Evolutionary conservation across 1,139 yeast genomes (phyloP).

Genomic region (Meyerozyma elateridarum): DNA sequence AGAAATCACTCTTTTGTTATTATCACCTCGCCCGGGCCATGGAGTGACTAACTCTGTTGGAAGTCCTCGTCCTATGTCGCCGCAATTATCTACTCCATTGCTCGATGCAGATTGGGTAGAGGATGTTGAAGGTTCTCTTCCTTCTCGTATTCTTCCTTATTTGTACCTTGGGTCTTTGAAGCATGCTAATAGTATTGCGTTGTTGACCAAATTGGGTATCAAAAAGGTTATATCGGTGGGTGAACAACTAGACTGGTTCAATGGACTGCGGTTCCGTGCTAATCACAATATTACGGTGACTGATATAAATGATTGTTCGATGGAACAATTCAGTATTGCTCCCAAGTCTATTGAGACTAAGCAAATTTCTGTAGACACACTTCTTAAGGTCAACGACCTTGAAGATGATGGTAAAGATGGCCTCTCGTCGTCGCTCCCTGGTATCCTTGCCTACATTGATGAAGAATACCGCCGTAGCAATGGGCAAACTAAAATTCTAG

Average conservation of each 20-base stretch:
- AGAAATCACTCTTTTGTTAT: constrained; percentile 33
- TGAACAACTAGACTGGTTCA: constrained; percentile 65
- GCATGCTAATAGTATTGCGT: constrained; percentile 72
- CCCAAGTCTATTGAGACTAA: constrained; percentile 14
- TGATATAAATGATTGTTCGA: constrained; percentile 25
- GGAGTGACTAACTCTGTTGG: neutral
- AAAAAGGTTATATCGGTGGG: constrained; percentile 82
- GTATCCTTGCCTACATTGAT: constrained; percentile 33
- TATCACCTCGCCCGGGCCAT: constrained; percentile 13
- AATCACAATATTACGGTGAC: constrained; percentile 23
- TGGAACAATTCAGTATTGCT: constrained; percentile 27
- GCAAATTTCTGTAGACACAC: constrained; percentile 21
- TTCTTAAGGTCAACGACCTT: constrained; percentile 41
- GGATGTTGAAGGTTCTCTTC: constrained; percentile 57
- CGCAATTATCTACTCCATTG: constrained; percentile 4
- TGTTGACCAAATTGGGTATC: constrained; percentile 65
- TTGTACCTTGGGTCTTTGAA: constrained; percentile 78
- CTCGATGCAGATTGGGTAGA: constrained; percentile 31
- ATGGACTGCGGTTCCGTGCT: constrained; percentile 26
- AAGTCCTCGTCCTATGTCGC: neutral
- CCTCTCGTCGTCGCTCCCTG: constrained; percentile 31
- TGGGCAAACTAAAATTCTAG: constrained; percentile 33
- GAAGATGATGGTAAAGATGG: constrained; percentile 49
- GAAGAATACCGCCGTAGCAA: constrained; percentile 23
- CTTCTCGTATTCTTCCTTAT: constrained; percentile 75